phyloP scores from a whole-genome alignment of 2,329 filamentous ascomycete genomes.

The Phyllosticta capitalensis region DNA sequence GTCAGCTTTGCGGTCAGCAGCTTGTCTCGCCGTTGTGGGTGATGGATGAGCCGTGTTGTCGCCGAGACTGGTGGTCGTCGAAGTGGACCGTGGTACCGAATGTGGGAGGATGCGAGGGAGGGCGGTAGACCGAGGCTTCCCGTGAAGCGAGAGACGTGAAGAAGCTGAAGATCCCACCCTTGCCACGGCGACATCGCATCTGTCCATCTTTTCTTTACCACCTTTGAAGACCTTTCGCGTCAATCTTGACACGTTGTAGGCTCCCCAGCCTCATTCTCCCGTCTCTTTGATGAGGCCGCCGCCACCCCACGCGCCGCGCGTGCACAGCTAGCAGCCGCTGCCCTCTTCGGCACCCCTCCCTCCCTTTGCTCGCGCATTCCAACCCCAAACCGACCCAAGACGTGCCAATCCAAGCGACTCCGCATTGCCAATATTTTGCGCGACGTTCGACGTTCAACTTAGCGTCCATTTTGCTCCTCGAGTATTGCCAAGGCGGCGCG shows the following conservation, averaged over 20 bases:
- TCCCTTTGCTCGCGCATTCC: neutral
- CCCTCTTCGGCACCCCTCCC: neutral
- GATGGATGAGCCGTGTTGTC: neutral
- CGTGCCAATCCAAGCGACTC: neutral
- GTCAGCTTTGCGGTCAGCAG: neutral
- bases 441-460: slow-evolving; percentile 9
- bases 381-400: neutral
- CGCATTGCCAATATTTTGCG: slow-evolving; percentile 9
- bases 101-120: neutral
- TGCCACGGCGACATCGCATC: neutral
- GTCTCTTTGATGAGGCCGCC: neutral
- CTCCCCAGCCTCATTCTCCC: neutral
- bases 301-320: neutral
- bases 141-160: neutral
- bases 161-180: neutral
- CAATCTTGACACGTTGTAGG: neutral
- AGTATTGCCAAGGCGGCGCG: slow-evolving; percentile 6
- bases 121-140: neutral
- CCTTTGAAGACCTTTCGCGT: neutral
- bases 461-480: neutral
- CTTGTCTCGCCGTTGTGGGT: neutral
- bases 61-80: neutral
- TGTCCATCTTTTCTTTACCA: neutral
- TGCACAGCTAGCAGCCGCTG: neutral
- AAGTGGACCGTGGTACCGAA: neutral